phyloP scores from a whole-genome alignment of 2,329 filamentous ascomycete genomes.

The Blumeria hordei region DNA sequence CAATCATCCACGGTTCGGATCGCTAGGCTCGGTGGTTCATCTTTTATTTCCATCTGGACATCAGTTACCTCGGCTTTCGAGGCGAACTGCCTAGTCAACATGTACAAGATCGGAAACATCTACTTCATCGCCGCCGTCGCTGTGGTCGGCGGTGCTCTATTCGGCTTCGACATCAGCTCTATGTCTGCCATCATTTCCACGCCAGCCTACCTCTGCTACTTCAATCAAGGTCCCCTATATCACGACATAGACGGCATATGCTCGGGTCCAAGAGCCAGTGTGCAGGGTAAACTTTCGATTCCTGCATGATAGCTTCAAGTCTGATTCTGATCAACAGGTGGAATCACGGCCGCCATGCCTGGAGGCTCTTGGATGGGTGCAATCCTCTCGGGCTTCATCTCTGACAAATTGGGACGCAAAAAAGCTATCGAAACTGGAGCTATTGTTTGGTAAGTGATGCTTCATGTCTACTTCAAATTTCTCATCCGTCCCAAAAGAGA shows the following conservation, averaged over 20 bases:
- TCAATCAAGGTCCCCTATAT: slow-evolving; percentile 17
- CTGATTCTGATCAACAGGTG: slow-evolving; percentile 25
- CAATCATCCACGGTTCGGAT: too few relatives aligned
- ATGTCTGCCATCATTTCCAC: slow-evolving; percentile 32
- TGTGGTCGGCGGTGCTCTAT: slow-evolving; percentile 14
- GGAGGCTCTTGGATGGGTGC: slow-evolving; percentile 45
- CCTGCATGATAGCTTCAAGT: slow-evolving; percentile 16
- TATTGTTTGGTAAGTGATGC: slow-evolving; percentile 18
- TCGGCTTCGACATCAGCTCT: slow-evolving; percentile 28
- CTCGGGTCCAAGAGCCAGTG: slow-evolving; percentile 23
- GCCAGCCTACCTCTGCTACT: slow-evolving; percentile 26
- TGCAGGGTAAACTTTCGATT: slow-evolving; percentile 15
- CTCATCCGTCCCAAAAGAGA: too few relatives aligned
- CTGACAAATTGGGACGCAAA: slow-evolving; percentile 29
- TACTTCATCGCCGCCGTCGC: slow-evolving; percentile 14
- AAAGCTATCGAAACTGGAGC: slow-evolving; percentile 23
- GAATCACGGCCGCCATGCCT: slow-evolving; percentile 47
- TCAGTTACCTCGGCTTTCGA: too few relatives aligned
- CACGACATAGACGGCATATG: slow-evolving; percentile 19
- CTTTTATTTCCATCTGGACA: too few relatives aligned
- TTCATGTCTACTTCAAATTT: too few relatives aligned
- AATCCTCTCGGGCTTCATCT: slow-evolving; percentile 30
- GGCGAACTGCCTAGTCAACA: not conserved
- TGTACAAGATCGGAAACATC: slow-evolving; percentile 10
- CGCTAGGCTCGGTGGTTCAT: too few relatives aligned